Conservation (phyloP, 331 rosid species). For the Phaseolus coccineus region DNA sequence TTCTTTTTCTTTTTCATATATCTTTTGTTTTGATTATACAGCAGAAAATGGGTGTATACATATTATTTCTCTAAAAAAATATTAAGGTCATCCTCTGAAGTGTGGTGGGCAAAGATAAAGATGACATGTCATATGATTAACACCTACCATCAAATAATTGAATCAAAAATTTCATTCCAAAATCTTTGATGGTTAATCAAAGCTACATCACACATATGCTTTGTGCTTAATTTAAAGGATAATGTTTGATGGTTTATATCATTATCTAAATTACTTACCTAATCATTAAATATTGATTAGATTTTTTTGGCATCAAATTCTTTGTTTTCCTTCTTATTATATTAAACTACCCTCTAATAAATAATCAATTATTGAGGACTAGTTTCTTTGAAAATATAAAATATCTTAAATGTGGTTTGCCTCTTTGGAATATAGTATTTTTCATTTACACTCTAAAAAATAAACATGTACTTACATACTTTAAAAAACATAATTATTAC, state of each 20-base stretch:
- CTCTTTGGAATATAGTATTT: too few species aligned
- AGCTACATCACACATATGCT: neutral
- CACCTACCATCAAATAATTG: neutral
- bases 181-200: neutral
- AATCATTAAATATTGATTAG: neutral
- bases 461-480: too few species aligned
- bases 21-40: neutral
- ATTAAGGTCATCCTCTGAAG: neutral
- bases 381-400: too few species aligned
- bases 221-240: neutral
- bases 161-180: neutral
- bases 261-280: neutral
- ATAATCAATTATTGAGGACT: too few species aligned
- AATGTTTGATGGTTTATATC: constrained; percentile 13
- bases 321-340: neutral
- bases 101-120: neutral
- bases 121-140: neutral
- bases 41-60: too few species aligned
- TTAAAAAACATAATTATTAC: too few species aligned
- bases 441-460: too few species aligned
- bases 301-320: neutral
- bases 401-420: too few species aligned
- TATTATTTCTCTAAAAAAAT: neutral
- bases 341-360: too few species aligned
- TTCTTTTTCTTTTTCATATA: neutral